Evolutionary conservation across 768 basidiomycete species (phyloP), one percentile per base, ranked within the genome.

Genomic region (Phylloporus sp.): DNA sequence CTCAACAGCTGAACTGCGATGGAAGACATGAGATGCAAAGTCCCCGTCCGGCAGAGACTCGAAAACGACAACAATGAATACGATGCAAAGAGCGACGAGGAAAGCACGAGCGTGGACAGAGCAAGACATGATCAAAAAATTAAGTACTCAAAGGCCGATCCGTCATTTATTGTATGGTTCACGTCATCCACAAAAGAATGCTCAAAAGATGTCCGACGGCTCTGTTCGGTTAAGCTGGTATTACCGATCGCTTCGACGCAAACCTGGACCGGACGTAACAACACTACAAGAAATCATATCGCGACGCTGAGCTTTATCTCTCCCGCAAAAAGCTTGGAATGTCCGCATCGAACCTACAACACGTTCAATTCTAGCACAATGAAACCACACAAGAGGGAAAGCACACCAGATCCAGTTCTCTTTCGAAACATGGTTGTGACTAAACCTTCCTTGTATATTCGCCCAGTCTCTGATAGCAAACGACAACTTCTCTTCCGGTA

Each of bases 391-490:
- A 10, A 17, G 9, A 29, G 4, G 27, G 5, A 34, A 3, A 48
- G n/a, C 61, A 17, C 24, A 63, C 61, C 61, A 62, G 1, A 46
- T 45, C 62, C 59, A 61, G 7, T 56, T 13, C 14, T 26, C 10
- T 13, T 44, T 56, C 0, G 35, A 5, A 11, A 63, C 11, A 4
- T 13, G 0, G 4, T 0, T 0, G 6, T 53, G 58, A 21, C 35
- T 22, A 3, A 24, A 15, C 4, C 5, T 42, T 3, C 46, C 61
- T 2, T 56, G 58, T 2, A 21, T 15, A 3, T 7, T 10, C 1
- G 38, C 49, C 56, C 62, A 64, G 1, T 0, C 1, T 6, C 54
- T 24, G 6, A 57, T 23, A 4, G 8, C 2, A 2, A 17, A 1
- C 26, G 6, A 23, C 44, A 51, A 17, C 2, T 11, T 4, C 17